Evolutionary conservation across 495 filamentous ascomycete species (phyloP).

Genomic region (Glonium stellatum): DNA sequence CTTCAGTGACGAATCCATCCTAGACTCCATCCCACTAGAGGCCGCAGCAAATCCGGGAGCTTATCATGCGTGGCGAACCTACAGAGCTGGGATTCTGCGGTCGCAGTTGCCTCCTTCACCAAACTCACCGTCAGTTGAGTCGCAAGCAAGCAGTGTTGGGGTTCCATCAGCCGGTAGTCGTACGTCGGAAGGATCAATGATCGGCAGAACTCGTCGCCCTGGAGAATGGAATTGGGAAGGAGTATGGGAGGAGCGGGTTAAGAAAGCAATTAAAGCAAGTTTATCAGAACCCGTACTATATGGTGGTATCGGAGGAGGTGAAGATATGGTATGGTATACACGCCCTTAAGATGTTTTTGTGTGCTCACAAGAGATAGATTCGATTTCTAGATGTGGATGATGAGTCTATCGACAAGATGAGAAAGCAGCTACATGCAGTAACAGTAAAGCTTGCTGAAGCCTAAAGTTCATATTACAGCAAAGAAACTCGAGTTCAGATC

Average conservation of each 20-base stretch:
- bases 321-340: constrained; percentile 29
- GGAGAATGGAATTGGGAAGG: constrained; percentile 96
- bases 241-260: constrained; percentile 81
- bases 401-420: neutral
- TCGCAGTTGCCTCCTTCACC: constrained; percentile 2
- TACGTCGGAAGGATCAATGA: neutral
- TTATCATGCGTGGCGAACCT: constrained; percentile 81
- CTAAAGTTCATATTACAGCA: no score
- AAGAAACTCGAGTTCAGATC: no score
- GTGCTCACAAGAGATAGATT: neutral
- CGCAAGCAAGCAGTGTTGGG: neutral
- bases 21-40: constrained; percentile 73
- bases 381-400: constrained; percentile 4
- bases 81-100: constrained; percentile 39
- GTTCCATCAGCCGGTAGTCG: neutral
- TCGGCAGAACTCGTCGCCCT: constrained; percentile 46
- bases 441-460: no score
- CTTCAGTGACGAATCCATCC: constrained; percentile 67
- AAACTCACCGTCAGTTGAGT: constrained; percentile 9
- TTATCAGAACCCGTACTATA: constrained; percentile 69
- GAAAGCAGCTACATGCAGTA: neutral
- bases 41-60: constrained; percentile 81
- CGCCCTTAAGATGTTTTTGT: neutral
- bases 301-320: constrained; percentile 52
- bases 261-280: constrained; percentile 66